Base-by-base conservation (phyloP, 768 basidiomycete genomes). In the Fistulinella prunicolor region DNA sequence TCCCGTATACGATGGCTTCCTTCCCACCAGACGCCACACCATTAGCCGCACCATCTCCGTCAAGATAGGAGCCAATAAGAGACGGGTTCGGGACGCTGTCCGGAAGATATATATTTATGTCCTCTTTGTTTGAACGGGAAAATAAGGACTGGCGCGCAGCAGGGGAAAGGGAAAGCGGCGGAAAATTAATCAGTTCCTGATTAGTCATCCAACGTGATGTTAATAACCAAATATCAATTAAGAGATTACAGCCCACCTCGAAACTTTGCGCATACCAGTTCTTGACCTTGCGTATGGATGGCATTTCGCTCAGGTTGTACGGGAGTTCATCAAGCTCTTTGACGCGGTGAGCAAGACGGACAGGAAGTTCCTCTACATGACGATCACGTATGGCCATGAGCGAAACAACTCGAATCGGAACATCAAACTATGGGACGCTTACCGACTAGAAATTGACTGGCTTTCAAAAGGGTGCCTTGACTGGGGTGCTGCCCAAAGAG, bases 221-320 rank as follows among this genome's bases (percentile, higher is more conserved):
- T 20, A 26, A 22, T 51, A 7, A n/a, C n/a, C 24, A 26, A 55
- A 36, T 83, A 43, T n/a, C n/a, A n/a, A n/a, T n/a, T n/a, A n/a
- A n/a, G n/a, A n/a, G n/a, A n/a, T n/a, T n/a, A n/a, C n/a, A n/a
- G n/a, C n/a, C n/a, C 44, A 94, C 95, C 80, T 98, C 90, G 67
- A 99, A 98, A 14, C 89, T 92, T 73, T 98, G 92, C 1, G 95
- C 95, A 67, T 99, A 99, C 96, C 96, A 99, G 61, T 95, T 86
- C 73, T 94, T 94, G 50, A 99, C 90, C 63, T 89, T 94, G 49
- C 83, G 81, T 55, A 99, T 97, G 32, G 87, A 89, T 0, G 86
- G 83, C 95, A 96, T 96, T 38, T 80, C 80, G 58, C 84, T 85
- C 42, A 99, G 77, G 46, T 90, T 87, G 69, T 97, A 89, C 0